These are phyloP conservation scores for Aquilaria yunnanensis DNA, from an alignment of 345 rosid species.

Conservation along the genomic window DNA sequence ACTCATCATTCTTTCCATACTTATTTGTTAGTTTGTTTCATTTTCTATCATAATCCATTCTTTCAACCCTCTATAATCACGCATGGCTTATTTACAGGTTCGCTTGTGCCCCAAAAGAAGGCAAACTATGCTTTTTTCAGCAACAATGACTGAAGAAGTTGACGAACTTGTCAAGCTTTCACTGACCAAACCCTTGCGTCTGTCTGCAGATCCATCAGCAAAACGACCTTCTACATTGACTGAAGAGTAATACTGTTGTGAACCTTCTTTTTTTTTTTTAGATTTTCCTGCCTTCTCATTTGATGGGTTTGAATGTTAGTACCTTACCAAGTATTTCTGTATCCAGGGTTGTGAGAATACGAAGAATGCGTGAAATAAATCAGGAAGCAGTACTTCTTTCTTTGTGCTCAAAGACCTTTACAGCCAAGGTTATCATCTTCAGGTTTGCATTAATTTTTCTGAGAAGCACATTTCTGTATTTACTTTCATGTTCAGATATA, in stretches of 20 bases:
- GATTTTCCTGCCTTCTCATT: slow-evolving; percentile 9
- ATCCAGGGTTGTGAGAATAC: slow-evolving; percentile 86
- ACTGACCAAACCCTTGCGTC: slow-evolving; percentile 87
- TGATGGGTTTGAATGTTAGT: neutral
- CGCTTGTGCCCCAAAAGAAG: slow-evolving; percentile 88
- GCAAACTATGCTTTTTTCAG: slow-evolving; percentile 96
- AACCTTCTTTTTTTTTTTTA: neutral
- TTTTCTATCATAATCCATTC: too few species aligned
- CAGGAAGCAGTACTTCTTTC: slow-evolving; percentile 96
- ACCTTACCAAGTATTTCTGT: slow-evolving; percentile 2
- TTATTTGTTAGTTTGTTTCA: too few species aligned
- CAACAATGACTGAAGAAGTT: slow-evolving; percentile 97
- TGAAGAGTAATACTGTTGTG: slow-evolving; percentile 57
- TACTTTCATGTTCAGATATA: neutral
- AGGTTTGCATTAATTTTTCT: slow-evolving; percentile 37
- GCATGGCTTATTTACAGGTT: slow-evolving; percentile 39
- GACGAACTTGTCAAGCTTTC: slow-evolving; percentile 88
- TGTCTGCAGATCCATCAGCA: slow-evolving; percentile 93
- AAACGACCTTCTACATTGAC: slow-evolving; percentile 82
- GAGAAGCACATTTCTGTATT: slow-evolving; percentile 1
- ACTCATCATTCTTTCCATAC: too few species aligned
- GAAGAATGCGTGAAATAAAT: slow-evolving; percentile 81
- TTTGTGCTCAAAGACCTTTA: slow-evolving; percentile 84
- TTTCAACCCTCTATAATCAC: too few species aligned
- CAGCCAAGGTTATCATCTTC: slow-evolving; percentile 80